Evolutionary conservation across 2,329 filamentous ascomycete species (phyloP).

Genomic region (Penicillium digitatum): DNA sequence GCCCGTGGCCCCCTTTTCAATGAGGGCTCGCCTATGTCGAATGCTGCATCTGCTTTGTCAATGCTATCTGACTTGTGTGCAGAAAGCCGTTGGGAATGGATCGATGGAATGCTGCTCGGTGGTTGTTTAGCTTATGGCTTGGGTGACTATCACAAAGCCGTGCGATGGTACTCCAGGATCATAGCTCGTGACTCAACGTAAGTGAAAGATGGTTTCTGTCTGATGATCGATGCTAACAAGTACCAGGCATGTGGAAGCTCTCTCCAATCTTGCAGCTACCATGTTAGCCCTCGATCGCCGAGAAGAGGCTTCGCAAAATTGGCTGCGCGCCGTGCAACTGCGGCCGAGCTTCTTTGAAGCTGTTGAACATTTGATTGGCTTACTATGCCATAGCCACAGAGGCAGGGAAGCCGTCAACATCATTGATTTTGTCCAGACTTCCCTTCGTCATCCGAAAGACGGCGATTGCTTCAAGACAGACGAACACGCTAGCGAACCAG

Average conservation of each 20-base stretch:
- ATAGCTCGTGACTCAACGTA: slow-evolving; percentile 56
- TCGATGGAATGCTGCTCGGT: slow-evolving; percentile 85
- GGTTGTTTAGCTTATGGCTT: slow-evolving; percentile 90
- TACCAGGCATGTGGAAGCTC: slow-evolving; percentile 77
- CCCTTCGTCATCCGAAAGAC: slow-evolving; percentile 55
- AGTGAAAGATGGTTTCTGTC: slow-evolving; percentile 28
- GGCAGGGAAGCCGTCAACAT: slow-evolving; percentile 80
- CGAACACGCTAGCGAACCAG: slow-evolving; percentile 58
- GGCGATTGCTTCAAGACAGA: slow-evolving; percentile 47
- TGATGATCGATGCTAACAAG: slow-evolving; percentile 21
- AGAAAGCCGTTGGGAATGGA: slow-evolving; percentile 80
- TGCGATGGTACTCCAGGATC: slow-evolving; percentile 53
- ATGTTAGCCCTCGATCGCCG: slow-evolving; percentile 77
- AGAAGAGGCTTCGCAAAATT: slow-evolving; percentile 79
- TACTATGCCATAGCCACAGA: slow-evolving; percentile 76
- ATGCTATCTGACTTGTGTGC: slow-evolving; percentile 71
- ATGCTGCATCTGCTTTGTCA: slow-evolving; percentile 65
- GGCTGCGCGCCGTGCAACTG: slow-evolving; percentile 76
- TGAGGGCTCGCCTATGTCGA: slow-evolving; percentile 47
- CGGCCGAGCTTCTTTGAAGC: slow-evolving; percentile 90
- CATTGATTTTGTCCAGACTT: slow-evolving; percentile 77
- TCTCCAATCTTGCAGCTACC: slow-evolving; percentile 88
- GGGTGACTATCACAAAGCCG: slow-evolving; percentile 70
- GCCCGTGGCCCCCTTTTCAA: slow-evolving; percentile 31
- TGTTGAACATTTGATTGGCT: slow-evolving; percentile 85